phyloP scores from a whole-genome alignment of 1,139 yeast genomes.

The Citeromyces hawaiiensis region DNA sequence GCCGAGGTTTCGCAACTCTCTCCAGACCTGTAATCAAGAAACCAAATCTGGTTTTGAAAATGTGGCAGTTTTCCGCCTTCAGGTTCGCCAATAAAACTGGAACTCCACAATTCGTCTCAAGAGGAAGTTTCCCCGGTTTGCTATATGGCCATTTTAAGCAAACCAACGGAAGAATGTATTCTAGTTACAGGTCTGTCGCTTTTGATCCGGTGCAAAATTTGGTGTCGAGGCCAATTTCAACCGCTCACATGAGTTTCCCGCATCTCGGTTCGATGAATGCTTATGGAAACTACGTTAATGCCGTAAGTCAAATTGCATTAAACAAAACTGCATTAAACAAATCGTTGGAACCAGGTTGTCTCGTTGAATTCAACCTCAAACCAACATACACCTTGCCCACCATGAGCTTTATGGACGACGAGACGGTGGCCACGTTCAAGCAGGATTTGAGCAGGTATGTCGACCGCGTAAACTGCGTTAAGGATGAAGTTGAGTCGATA shows the following conservation, averaged over 20 bases:
- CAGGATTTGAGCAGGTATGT: not conserved
- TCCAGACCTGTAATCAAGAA: not conserved
- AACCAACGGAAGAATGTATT: constrained; percentile 18
- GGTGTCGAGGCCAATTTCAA: not conserved
- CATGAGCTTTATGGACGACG: not conserved
- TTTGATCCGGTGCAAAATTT: not conserved
- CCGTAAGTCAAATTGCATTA: too few species aligned
- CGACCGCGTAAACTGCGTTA: not conserved
- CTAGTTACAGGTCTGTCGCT: constrained; percentile 15
- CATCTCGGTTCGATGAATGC: constrained; percentile 20
- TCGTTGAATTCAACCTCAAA: not conserved
- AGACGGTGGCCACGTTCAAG: not conserved
- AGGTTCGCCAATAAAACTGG: constrained; percentile 8
- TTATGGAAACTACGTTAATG: constrained; percentile 21
- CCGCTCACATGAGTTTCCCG: constrained; percentile 8
- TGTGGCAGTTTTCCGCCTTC: constrained; percentile 5
- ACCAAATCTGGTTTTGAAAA: not conserved
- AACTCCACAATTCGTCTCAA: not conserved
- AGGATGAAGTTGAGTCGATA: constrained; percentile 21
- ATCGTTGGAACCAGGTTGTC: too few species aligned
- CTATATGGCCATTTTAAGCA: constrained; percentile 6
- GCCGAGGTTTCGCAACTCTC: not conserved
- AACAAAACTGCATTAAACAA: too few species aligned
- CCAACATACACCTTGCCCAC: not conserved
- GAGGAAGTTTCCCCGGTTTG: constrained; percentile 1